Base-by-base conservation (phyloP, 148 eudicot genomes). In the Heliamphora exappendiculata region DNA sequence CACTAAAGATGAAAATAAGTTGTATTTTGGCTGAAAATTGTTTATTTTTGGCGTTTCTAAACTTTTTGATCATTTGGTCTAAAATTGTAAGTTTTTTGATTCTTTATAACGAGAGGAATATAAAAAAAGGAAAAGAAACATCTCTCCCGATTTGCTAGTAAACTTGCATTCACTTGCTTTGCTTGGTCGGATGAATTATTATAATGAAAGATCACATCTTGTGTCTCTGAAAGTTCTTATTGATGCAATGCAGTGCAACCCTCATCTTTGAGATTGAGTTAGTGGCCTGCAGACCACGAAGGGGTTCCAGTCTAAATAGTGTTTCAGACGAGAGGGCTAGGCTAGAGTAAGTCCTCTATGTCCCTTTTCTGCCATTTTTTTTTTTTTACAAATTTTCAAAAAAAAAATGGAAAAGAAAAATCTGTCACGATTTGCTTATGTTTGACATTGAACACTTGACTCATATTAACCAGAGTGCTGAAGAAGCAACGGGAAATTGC, bases 181-280 rank as follows among this genome's bases (percentile, higher is more conserved):
- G 28, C 31, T 22, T 42, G 67, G 47, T 58, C 22, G 19, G 9
- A 39, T 28, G 8, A 29, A 60, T 60, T 60, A 11, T 55, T 17
- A 29, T 62, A 20, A 29, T 70, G 19, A 57, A 17, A 24, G 19
- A 73, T 76, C 39, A 44, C 17, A 1, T 13, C n/a, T 31, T 50
- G 4, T 45, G 19, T 64, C 3, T 20, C 4, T 49, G 19, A 24
- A 16, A 36, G 10, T 59, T 45, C 5, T 59, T 41, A 24, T 62
- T 44, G 14, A 16, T 54, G 45, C 50, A 28, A 67, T 86, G 82
- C 87, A 92, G 98, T 81, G 90, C 98, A 45, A 92, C 91, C 65
- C 92, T 95, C 24, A 75, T 92, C 50, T 95, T 95, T 72, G 98
- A 95, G 87, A 89, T 92, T 62, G 97, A 95, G 89, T 79, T 95